A percentile compares a stretch with the other conserved stretches of the same genome.
Conservation (phyloP, 495 filamentous ascomycete genomes). For the Pyrenula aspistea region DNA sequence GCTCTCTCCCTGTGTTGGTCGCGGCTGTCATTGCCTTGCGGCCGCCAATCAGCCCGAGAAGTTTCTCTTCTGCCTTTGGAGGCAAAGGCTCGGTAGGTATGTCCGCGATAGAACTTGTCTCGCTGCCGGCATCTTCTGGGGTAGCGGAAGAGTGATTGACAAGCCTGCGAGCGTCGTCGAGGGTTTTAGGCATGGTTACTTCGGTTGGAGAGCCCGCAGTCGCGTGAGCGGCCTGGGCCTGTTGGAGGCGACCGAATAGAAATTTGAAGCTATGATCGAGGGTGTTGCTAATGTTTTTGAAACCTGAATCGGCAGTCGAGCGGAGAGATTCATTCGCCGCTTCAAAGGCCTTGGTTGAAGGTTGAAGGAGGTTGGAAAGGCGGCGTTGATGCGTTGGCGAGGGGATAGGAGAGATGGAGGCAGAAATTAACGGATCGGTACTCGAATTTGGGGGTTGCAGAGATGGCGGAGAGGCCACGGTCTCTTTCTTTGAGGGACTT, state of each 20-base stretch:
- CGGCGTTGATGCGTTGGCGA: conserved; percentile 45
- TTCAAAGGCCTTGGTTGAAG: conserved; percentile 65
- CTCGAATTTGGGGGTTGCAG: conserved; percentile 22
- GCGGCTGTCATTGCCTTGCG: conserved; percentile 25
- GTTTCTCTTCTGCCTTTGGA: conserved; percentile 37
- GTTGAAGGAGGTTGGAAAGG: conserved; percentile 73
- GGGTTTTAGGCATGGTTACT: conserved; percentile 59
- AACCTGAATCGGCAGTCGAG: conserved; percentile 73
- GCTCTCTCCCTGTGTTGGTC: conserved; percentile 40
- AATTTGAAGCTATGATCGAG: conserved; percentile 90
- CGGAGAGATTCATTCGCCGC: conserved; percentile 75
- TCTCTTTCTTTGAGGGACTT: conserved; percentile 4
- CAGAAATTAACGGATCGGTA: conserved; percentile 21
- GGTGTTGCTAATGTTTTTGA: conserved; percentile 81
- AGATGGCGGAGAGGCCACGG: conserved; percentile 18
- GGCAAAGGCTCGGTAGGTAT: conserved; percentile 11
- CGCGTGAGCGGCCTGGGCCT: conserved; percentile 31
- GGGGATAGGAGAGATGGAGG: conserved; percentile 26
- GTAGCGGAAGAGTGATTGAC: conserved; percentile 55
- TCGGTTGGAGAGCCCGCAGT: conserved; percentile 31
- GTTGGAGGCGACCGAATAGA: conserved; percentile 77
- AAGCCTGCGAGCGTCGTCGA: conserved; percentile 83
- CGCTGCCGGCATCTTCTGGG: conserved; percentile 35
- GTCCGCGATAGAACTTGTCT: conserved; percentile 21
- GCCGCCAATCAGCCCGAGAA: conserved; percentile 53